Conservation (phyloP, 768 basidiomycete genomes). For the Saitozyma podzolica region DNA sequence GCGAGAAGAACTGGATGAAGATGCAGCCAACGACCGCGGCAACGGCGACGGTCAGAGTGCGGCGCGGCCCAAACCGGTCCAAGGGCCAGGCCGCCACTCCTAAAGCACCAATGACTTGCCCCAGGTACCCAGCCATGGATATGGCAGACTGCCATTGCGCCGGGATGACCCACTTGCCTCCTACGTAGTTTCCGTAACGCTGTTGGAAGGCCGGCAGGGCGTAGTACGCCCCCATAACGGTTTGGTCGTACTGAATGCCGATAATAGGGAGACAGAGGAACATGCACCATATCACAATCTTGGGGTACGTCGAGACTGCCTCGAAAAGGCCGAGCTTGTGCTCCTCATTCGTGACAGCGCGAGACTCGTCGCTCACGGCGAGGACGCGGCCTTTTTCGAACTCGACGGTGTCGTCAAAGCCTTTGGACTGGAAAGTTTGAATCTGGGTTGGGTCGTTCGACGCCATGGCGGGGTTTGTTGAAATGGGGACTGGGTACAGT, state of each 20-base stretch:
- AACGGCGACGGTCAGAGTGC: neutral
- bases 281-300: neutral
- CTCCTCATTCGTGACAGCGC: neutral
- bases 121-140: neutral
- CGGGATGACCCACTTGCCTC: neutral
- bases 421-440: neutral
- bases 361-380: neutral
- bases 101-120: neutral
- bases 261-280: slow-evolving; percentile 1
- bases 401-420: neutral
- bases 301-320: neutral
- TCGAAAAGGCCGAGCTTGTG: neutral
- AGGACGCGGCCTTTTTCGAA: neutral
- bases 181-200: neutral
- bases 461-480: too few species aligned
- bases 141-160: neutral
- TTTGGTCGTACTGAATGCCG: neutral
- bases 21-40: slow-evolving; percentile 3
- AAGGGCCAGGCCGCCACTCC: neutral
- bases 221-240: neutral
- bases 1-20: slow-evolving; percentile 30
- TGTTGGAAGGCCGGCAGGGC: neutral
- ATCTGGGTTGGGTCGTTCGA: neutral
- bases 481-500: too few species aligned
- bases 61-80: neutral